Percentiles rank a stretch among this genome's conserved stretches.
These are phyloP conservation scores for Boletus patriciae DNA, from an alignment of 768 basidiomycete genomes.

Conservation along the genomic window DNA sequence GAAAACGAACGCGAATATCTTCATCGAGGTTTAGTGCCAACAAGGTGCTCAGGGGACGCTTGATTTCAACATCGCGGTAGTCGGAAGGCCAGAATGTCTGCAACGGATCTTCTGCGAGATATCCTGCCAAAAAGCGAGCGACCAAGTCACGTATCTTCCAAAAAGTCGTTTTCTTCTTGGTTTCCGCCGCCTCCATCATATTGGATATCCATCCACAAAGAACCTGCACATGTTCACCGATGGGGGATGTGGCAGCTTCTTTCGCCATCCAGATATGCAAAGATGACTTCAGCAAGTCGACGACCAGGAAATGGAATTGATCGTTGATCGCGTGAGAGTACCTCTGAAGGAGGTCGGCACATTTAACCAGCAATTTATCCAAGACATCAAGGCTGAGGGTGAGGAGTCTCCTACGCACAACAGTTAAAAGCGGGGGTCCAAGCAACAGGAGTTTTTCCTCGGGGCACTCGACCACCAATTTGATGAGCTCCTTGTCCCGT, in stretches of 20 bases:
- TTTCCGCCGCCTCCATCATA: constrained; percentile 38
- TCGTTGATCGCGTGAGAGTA: constrained; percentile 60
- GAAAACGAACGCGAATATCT: constrained; percentile 85
- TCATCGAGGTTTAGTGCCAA: constrained; percentile 58
- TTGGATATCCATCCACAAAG: constrained; percentile 58
- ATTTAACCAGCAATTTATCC: constrained; percentile 50
- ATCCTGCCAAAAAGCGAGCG: constrained; percentile 63
- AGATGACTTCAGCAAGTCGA: constrained; percentile 68
- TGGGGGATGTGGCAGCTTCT: constrained; percentile 30
- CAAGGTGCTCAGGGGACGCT: constrained; percentile 48
- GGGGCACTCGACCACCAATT: constrained; percentile 49
- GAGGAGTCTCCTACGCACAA: constrained; percentile 55
- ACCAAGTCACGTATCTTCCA: constrained; percentile 72
- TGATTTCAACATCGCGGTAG: constrained; percentile 29
- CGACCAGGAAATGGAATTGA: constrained; percentile 49
- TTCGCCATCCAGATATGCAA: constrained; percentile 55
- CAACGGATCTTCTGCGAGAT: constrained; percentile 57
- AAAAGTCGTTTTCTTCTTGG: constrained; percentile 43
- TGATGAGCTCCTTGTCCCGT: constrained; percentile 59
- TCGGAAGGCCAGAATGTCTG: constrained; percentile 48
- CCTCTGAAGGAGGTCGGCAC: constrained; percentile 50
- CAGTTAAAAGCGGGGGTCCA: constrained; percentile 54
- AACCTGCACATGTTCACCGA: constrained; percentile 45
- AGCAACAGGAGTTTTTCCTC: constrained; percentile 59
- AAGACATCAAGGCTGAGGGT: constrained; percentile 51